These are phyloP conservation scores for Liriodendron chinense DNA, from an alignment of 164 flowering plant genomes.

Conservation along the genomic window DNA sequence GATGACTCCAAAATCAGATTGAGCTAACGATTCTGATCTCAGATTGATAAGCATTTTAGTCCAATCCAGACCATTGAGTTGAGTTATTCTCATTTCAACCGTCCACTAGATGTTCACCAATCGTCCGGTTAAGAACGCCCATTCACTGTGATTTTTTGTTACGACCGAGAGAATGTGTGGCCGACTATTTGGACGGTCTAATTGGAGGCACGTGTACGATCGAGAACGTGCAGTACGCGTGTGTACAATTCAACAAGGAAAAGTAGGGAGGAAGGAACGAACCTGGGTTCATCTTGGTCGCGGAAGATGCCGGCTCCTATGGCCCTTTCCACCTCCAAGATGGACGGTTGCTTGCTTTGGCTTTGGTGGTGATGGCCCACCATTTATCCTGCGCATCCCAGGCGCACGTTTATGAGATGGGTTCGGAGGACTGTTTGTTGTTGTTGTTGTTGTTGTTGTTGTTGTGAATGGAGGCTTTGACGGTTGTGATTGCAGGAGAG, in stretches of 20 bases:
- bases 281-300: conserved; percentile 35
- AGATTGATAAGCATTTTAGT: no score
- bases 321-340: conserved; percentile 62
- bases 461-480: conserved; percentile 20
- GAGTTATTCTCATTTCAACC: no score
- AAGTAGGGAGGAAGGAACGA: neutral
- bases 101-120: no score
- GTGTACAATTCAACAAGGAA: neutral
- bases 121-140: neutral
- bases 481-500: neutral
- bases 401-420: conserved; percentile 1
- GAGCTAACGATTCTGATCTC: no score
- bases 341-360: conserved; percentile 34
- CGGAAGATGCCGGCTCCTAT: conserved; percentile 64
- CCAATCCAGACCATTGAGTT: no score
- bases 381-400: conserved; percentile 6
- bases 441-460: neutral
- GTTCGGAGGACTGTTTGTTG: conserved; percentile 2
- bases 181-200: neutral
- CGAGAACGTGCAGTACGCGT: no score
- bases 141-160: neutral
- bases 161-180: neutral
- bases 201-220: no score
- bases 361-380: neutral
- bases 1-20: no score